phyloP scores from a whole-genome alignment of 306 rosid genomes.

The Lupinus albus region DNA sequence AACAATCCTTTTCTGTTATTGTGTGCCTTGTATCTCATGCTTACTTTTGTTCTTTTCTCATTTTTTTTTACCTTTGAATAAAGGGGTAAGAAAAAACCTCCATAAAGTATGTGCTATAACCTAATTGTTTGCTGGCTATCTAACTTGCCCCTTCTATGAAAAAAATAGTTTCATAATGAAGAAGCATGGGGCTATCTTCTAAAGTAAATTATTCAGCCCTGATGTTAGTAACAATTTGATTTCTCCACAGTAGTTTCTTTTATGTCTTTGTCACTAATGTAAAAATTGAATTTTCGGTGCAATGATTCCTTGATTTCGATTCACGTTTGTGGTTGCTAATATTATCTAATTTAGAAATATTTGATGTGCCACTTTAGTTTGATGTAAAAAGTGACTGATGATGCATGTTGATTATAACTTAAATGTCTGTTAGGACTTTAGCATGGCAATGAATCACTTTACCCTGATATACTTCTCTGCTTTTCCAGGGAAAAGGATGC shows the following conservation, averaged over 20 bases:
- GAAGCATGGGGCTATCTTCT: slow-evolving; percentile 17
- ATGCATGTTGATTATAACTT: slow-evolving; percentile 8
- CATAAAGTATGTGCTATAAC: background rate
- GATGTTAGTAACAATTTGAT: background rate
- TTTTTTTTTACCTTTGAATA: slow-evolving; percentile 8
- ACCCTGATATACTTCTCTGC: slow-evolving; percentile 12
- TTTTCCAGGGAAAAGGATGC: slow-evolving; percentile 79
- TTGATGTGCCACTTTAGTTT: slow-evolving; percentile 15
- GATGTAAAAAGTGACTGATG: slow-evolving; percentile 32
- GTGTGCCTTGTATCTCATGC: background rate
- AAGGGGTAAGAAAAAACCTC: background rate
- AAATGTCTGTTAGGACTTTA: slow-evolving; percentile 5
- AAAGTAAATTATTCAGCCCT: background rate
- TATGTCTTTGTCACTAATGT: slow-evolving; percentile 20
- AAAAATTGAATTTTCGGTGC: background rate
- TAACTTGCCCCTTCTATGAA: background rate
- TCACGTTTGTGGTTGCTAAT: background rate
- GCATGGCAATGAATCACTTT: background rate
- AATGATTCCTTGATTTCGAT: slow-evolving; percentile 24
- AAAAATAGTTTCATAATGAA: slow-evolving; percentile 29
- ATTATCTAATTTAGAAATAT: slow-evolving; percentile 1
- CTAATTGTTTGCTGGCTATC: slow-evolving; percentile 15
- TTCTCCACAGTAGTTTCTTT: background rate
- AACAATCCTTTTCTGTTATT: slow-evolving; percentile 15
- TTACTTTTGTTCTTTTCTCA: slow-evolving; percentile 13